These are phyloP conservation scores for Jacaranda mimosifolia DNA, from an alignment of 257 asterid species.

Conservation along the genomic window DNA sequence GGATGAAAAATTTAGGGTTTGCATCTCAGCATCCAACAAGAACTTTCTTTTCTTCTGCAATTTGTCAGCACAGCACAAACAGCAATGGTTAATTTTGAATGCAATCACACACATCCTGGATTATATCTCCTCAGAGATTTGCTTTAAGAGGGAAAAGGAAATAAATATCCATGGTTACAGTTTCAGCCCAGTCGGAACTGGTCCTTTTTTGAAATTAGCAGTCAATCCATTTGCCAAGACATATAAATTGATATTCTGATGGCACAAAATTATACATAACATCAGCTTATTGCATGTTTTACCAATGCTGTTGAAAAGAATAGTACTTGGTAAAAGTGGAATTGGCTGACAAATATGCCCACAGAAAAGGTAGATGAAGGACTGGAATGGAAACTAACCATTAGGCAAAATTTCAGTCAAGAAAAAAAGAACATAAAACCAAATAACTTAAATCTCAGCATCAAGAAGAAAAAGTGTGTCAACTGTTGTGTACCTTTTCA, in stretches of 20 bases:
- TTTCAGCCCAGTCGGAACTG: not conserved
- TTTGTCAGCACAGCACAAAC: not conserved
- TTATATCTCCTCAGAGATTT: not conserved
- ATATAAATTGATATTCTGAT: slow-evolving; percentile 21
- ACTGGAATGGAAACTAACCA: slow-evolving; percentile 6
- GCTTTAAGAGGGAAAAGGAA: not conserved
- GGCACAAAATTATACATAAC: slow-evolving; percentile 27
- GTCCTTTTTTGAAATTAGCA: not conserved
- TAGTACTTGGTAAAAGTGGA: slow-evolving; percentile 2
- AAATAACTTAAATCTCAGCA: slow-evolving; percentile 22
- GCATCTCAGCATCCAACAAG: not conserved
- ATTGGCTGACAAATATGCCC: not conserved
- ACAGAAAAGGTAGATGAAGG: slow-evolving; percentile 13
- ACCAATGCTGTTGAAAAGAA: slow-evolving; percentile 17
- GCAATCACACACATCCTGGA: slow-evolving; percentile 5
- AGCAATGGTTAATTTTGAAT: slow-evolving; percentile 6
- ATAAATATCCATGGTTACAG: not conserved
- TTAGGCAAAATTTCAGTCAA: not conserved
- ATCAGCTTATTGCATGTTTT: slow-evolving; percentile 7
- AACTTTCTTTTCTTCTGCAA: slow-evolving; percentile 10
- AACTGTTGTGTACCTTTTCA: slow-evolving; percentile 63
- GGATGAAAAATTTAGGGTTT: not conserved
- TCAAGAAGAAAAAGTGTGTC: slow-evolving; percentile 23
- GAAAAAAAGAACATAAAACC: slow-evolving; percentile 20
- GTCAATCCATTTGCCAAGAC: slow-evolving; percentile 6